Evolutionary conservation across 1,139 yeast species (phyloP), one percentile per base, ranked within the genome.

Genomic region (Casaregolazyma lundiana): DNA sequence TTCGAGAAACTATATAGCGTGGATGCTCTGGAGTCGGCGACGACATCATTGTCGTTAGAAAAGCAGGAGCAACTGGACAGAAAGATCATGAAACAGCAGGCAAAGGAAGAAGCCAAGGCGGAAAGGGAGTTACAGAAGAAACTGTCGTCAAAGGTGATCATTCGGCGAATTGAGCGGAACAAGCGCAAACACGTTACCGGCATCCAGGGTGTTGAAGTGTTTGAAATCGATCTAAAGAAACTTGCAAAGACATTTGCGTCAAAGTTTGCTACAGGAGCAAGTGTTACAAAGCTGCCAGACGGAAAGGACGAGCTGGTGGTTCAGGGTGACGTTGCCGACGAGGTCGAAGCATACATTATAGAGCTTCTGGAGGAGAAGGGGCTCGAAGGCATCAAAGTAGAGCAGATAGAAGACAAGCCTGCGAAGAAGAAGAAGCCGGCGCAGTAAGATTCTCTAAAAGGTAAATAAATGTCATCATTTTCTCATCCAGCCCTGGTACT

Each of bases 261-360:
- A 35, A 88, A 87, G 65, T 92, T 90, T 64, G 98, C 98, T 18
- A 90, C 97, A 2, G 98, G 98, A 41, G 94, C 97, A 20, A 81
- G 94, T 38, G 96, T 90, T n/a, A 82, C 90, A 6, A 90, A 90
- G 69, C 84, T 83, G 53, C 92, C 83, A 8, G 97, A 90, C 57
- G 90, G 90, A 67, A 85, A 84, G 63, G 97, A 90, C 54, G 97
- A 90, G 62, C 80, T 90, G 48, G 78, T 88, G 52, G 84, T 90
- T 49, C 97, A 90, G 69, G 98, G 98, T 58, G 98, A 92, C 66
- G 94, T 90, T 41, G 84, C 90, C 53, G 96, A 89, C 56, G 96
- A 85, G 60, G 95, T 92, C 19, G 94, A 84, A 61, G 84, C 72
- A 13, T 86, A 84, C 60, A 78, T 90, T 51, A 79, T 75, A 47